A percentile compares a stretch with the other conserved stretches of the same genome.
Evolutionary conservation across 129 eudicot genomes (phyloP).

Genomic region (Sambucus nigra): DNA sequence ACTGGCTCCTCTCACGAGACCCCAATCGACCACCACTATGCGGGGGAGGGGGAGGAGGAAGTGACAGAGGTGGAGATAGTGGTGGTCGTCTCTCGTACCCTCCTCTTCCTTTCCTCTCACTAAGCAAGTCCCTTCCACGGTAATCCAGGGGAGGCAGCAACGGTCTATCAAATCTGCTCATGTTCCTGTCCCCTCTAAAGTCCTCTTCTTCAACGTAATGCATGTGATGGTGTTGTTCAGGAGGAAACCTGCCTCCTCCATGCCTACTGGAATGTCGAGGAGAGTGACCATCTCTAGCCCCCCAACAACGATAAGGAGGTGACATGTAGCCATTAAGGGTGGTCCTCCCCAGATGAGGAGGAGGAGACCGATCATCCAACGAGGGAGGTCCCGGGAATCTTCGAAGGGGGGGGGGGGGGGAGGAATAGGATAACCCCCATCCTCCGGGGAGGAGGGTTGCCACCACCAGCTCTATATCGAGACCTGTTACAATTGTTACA

Average conservation of each 20-base stretch:
- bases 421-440: conserved; percentile 52
- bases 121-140: conserved; percentile 28
- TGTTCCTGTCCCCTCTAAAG: conserved; percentile 30
- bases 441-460: too few species aligned
- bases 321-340: conserved; percentile 57
- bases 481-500: conserved; percentile 80
- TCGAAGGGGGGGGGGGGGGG: conserved; percentile 44
- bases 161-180: conserved; percentile 55
- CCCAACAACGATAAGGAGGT: conserved; percentile 71
- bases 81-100: conserved; percentile 47
- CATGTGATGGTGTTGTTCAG: conserved; percentile 15
- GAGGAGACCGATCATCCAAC: conserved; percentile 44
- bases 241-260: conserved; percentile 53
- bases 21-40: conserved; percentile 47
- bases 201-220: conserved; percentile 51
- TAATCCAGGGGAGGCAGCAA: conserved; percentile 36
- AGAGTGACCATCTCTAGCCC: conserved; percentile 40
- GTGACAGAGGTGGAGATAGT: conserved; percentile 41
- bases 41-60: conserved; percentile 22
- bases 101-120: conserved; percentile 43
- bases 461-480: conserved; percentile 44
- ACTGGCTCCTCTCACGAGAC: conserved; percentile 56
- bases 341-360: conserved; percentile 47
- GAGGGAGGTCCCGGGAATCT: conserved; percentile 57
- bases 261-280: conserved; percentile 56